Percentiles rank a stretch among this genome's conserved stretches.
Evolutionary conservation across 352 stramenopile species (phyloP).

Genomic region (Phytophthora vignae): DNA sequence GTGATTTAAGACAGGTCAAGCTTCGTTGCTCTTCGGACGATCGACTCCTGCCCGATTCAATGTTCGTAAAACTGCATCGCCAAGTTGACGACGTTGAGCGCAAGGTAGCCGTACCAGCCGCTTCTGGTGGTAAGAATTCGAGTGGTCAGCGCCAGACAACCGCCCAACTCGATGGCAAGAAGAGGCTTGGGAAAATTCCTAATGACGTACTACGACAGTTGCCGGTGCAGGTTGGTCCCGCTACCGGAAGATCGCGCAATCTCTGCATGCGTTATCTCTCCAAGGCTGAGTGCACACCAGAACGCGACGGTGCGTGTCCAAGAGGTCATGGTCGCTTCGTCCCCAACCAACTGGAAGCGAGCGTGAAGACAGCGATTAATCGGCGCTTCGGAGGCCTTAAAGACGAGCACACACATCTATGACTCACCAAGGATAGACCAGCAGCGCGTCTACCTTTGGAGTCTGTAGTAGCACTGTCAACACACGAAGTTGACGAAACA

Average conservation of each 20-base stretch:
- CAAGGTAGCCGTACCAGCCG: no score
- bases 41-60: constrained; percentile 4
- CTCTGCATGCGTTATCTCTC: constrained; percentile 15
- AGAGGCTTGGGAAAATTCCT: not conserved
- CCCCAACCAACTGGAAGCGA: not conserved
- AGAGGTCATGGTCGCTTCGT: constrained; percentile 16
- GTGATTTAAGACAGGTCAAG: no score
- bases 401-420: not conserved
- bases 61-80: constrained; percentile 16
- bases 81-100: not conserved
- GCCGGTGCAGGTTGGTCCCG: constrained; percentile 2
- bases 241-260: not conserved
- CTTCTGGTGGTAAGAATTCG: no score
- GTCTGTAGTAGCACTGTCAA: not conserved
- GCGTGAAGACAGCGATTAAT: not conserved
- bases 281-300: not conserved
- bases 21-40: constrained; percentile 8
- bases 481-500: not conserved
- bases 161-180: not conserved
- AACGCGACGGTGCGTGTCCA: not conserved
- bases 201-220: constrained; percentile 1
- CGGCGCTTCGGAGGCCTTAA: not conserved
- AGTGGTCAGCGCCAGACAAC: no score
- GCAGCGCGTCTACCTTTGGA: not conserved
- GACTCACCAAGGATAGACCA: not conserved